Evolutionary conservation across 805 yeast genomes (phyloP), one percentile per base, ranked within the genome.

Genomic region (Ogataea minuta): DNA sequence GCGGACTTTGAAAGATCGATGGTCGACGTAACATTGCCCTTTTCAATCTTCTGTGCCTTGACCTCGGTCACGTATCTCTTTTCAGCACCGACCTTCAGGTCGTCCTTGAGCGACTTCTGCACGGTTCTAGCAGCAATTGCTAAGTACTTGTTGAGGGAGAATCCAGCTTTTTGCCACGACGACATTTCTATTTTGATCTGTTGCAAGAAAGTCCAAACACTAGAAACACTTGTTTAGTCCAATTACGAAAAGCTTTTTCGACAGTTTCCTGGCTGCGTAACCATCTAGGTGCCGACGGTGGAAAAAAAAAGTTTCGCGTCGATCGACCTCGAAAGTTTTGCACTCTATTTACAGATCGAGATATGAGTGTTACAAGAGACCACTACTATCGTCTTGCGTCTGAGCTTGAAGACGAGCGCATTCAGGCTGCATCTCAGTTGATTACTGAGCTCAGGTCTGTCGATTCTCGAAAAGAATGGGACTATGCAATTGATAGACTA

Each of bases 61-160:
- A 80, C 84, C 60, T 91, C 98, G 49, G 84, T 67, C 58, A 66
- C 50, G 53, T 81, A 81, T 74, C 95, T 85, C 64, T 74, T 77
- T 58, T 79, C 77, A 52, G 83, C 84, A 46, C 72, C 76, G 49
- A 77, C 84, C 65, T 84, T 85, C 62, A 78, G 66, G 59, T 90
- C 96, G 50, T 89, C 80, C 74, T 91, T 91, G 64, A 91, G 78
- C 36, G 96, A 82, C 57, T 75, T 72, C 73, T 97, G 88, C 55
- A 88, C 78, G 48, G 95, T 77, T 64, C 80, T 80, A 60, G 96
- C 95, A 60, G 96, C 86, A 61, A 91, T 76, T 53, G 95, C 78
- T 66, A 90, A 75, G 70, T 91, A 91, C 66, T 82, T 85, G 84
- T 86, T 87, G 73, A 84, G 79, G 52, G 82, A 72, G 62, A 77